phyloP scores from a whole-genome alignment of 2,329 filamentous ascomycete genomes.

The Xylaria multiplex region DNA sequence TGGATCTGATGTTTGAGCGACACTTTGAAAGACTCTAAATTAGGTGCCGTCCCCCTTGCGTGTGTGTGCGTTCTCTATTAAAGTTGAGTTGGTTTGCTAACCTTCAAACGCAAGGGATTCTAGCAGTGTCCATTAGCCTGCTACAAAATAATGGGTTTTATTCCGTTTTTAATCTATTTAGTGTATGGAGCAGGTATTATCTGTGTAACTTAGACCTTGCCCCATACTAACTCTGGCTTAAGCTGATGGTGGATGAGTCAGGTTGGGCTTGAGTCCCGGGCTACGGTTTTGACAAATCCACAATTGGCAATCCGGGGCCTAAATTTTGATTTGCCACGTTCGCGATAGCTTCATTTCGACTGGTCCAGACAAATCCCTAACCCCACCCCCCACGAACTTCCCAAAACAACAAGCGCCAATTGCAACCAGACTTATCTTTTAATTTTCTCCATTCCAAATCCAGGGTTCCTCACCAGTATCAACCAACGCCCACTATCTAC shows the following conservation, averaged over 20 bases:
- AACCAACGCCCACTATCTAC: neutral
- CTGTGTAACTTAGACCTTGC: conserved; percentile 14
- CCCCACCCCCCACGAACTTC: conserved; percentile 31
- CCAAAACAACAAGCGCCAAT: conserved; percentile 15
- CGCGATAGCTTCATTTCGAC: conserved; percentile 44
- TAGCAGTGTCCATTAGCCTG: no score
- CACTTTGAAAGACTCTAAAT: conserved; percentile 35
- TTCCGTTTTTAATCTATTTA: neutral
- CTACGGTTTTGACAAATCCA: conserved; percentile 26
- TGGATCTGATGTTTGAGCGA: conserved; percentile 48
- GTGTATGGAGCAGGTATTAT: neutral
- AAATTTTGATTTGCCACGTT: conserved; percentile 37
- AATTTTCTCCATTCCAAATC: conserved; percentile 1
- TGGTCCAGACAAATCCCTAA: conserved; percentile 33
- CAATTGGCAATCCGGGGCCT: conserved; percentile 28
- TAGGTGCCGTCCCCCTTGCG: no score
- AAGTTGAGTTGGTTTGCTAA: neutral
- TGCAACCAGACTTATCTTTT: conserved; percentile 1
- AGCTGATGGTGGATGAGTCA: conserved; percentile 3
- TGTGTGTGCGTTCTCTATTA: no score
- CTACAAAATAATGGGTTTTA: no score
- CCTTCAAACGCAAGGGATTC: neutral
- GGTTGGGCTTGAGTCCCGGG: conserved; percentile 16
- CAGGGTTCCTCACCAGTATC: conserved; percentile 22
- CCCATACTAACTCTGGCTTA: conserved; percentile 1